Evolutionary conservation across 441 rosid genomes (phyloP).

Genomic region (Sinapis alba): DNA sequence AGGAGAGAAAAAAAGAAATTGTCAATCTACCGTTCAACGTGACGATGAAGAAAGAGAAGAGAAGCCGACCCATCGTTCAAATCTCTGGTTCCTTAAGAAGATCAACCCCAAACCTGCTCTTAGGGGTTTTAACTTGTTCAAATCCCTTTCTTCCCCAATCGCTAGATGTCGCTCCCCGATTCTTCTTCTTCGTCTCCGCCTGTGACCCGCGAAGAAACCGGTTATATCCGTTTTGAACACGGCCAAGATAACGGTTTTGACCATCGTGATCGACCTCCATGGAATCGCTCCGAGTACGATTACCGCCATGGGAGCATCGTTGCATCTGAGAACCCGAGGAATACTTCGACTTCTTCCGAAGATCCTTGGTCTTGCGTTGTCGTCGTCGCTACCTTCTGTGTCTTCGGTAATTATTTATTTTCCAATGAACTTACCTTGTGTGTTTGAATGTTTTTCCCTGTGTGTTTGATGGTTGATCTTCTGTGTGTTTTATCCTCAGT

Average conservation of each 20-base stretch:
- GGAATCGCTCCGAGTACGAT: slow-evolving; percentile 46
- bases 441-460: not conserved
- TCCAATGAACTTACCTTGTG: not conserved
- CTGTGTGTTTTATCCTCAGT: slow-evolving; percentile 45
- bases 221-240: slow-evolving; percentile 33
- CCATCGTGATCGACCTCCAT: slow-evolving; percentile 38
- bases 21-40: slow-evolving; percentile 44
- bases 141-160: not conserved
- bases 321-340: slow-evolving; percentile 38
- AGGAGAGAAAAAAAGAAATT: not conserved
- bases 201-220: slow-evolving; percentile 52
- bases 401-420: slow-evolving; percentile 56
- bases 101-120: slow-evolving; percentile 36
- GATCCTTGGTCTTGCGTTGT: slow-evolving; percentile 91
- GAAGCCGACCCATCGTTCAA: slow-evolving; percentile 42
- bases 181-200: slow-evolving; percentile 44
- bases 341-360: slow-evolving; percentile 43
- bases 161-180: slow-evolving; percentile 57
- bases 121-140: slow-evolving; percentile 36
- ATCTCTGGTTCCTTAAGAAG: slow-evolving; percentile 9
- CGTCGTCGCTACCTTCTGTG: slow-evolving; percentile 85
- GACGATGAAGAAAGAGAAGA: slow-evolving; percentile 43
- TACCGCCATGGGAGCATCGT: slow-evolving; percentile 50
- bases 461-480: slow-evolving; percentile 1
- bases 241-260: slow-evolving; percentile 27